Percentiles rank a stretch among this genome's conserved stretches.
phyloP scores from a whole-genome alignment of 2,329 filamentous ascomycete species.

The Monilinia polystroma region DNA sequence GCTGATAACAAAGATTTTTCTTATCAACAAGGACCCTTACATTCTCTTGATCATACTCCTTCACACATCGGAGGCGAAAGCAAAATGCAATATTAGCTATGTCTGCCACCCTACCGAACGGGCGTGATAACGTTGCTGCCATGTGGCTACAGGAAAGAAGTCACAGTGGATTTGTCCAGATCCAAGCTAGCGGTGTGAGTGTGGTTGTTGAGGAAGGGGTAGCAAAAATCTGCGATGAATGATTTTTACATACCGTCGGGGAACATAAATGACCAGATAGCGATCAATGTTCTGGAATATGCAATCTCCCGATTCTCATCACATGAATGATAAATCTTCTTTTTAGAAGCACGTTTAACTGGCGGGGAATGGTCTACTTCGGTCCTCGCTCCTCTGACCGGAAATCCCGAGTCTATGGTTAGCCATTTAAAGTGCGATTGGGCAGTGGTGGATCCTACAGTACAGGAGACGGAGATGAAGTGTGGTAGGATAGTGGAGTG shows the following conservation, averaged over 20 bases:
- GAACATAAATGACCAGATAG: background rate
- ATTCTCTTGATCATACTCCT: background rate
- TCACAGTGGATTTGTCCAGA: background rate
- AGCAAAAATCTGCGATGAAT: slow-evolving; percentile 6
- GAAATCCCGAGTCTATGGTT: background rate
- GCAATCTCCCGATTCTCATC: background rate
- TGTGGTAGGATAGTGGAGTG: slow-evolving; percentile 8
- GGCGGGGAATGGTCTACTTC: background rate
- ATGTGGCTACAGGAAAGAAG: slow-evolving; percentile 1
- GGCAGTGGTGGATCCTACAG: slow-evolving; percentile 7
- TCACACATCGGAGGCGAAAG: background rate
- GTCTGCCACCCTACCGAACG: background rate
- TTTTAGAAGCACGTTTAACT: background rate
- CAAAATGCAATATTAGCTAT: background rate
- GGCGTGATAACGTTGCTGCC: slow-evolving; percentile 3
- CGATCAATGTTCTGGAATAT: slow-evolving; percentile 15
- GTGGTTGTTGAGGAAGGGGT: background rate
- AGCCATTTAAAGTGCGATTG: slow-evolving; percentile 7
- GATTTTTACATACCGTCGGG: background rate
- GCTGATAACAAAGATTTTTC: background rate
- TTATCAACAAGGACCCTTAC: background rate
- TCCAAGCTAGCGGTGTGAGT: background rate
- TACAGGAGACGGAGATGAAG: background rate
- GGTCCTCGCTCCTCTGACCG: background rate
- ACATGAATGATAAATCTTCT: background rate